Base-by-base conservation (phyloP, 2,329 filamentous ascomycete genomes). In the Verticillium nonalfalfae region DNA sequence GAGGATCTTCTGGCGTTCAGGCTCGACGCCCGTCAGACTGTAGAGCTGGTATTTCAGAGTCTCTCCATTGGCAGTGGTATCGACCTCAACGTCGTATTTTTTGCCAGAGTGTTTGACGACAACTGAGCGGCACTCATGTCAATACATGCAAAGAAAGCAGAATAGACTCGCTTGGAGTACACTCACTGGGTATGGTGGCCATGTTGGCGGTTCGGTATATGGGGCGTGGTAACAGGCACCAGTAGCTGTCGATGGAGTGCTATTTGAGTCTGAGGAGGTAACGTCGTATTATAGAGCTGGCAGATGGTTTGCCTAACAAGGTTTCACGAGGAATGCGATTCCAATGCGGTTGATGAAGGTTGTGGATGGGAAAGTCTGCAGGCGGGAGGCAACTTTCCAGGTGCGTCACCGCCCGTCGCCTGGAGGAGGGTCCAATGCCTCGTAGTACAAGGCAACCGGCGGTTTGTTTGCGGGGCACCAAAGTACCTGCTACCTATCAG, bases 11-110 rank as follows among this genome's bases (percentile, higher is more conserved):
- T 99, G 96, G 65, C 94, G 90, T 65, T 96, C 91, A 66, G 95
- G 95, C 74, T 98, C 95, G 72, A 99, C 95, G 64, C 91, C 93
- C 56, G 95, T 99, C 61, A 99, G 81, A 65, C 93, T 97, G 79
- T 90, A 99, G 62, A 99, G 85, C 75, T 98, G 95, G 71, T 90
- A 91, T 76, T 98, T 99, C 81, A 99, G 92, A 61, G 90, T 91
- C 76, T 97, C 93, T 76, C 95, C 95, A 64, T 87, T 92, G 56
- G 91, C 89, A 33, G 85, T 82, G 54, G 90, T 84, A 73, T 98
- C 94, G 70, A 99, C 86, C 64, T 98, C 94, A 74, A 99, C 85
- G 72, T 98, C 88, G 80, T 98, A 90, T 74, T 93, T 94, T 76
- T 95, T 97, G 79, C 94, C 94, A 73, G 93, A 88, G 75, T 99